Evolutionary conservation across 805 yeast species (phyloP).

Genomic region (Spencermartinsiella europaea): DNA sequence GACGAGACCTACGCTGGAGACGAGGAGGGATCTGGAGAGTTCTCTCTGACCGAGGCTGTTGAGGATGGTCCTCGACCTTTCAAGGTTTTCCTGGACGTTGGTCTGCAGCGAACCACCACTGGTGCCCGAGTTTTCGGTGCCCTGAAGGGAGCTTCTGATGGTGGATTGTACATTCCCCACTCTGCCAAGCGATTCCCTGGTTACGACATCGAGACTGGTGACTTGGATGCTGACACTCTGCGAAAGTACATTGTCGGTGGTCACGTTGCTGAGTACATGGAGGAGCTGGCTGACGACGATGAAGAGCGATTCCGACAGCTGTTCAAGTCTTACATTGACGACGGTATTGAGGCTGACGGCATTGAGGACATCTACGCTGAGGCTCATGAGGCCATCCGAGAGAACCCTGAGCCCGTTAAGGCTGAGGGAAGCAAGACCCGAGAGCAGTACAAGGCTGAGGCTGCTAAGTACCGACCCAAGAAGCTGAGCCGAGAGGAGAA

Average conservation of each 20-base stretch:
- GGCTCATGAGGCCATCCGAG: conserved; percentile 97
- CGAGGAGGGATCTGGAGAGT: conserved; percentile 99
- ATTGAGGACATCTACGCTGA: conserved; percentile 91
- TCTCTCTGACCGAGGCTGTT: conserved; percentile 95
- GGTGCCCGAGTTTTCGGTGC: conserved; percentile 99
- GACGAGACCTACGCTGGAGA: conserved; percentile 98
- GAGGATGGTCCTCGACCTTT: conserved; percentile 99
- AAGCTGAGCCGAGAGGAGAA: conserved; percentile 92
- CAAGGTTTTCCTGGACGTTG: conserved; percentile 98
- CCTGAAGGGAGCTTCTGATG: conserved; percentile 99
- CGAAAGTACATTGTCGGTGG: conserved; percentile 99
- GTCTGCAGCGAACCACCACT: conserved; percentile 99
- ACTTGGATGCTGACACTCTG: conserved; percentile 93
- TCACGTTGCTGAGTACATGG: conserved; percentile 99
- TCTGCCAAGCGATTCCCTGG: conserved; percentile 99
- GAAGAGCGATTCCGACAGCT: conserved; percentile 97
- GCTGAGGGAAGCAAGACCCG: conserved; percentile 83
- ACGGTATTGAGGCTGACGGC: conserved; percentile 95
- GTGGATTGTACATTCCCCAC: conserved; percentile 99
- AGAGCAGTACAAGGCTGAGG: conserved; percentile 96
- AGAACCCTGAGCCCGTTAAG: conserved; percentile 85
- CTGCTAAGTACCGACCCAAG: conserved; percentile 83
- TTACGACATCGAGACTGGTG: conserved; percentile 98
- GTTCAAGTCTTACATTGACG: conserved; percentile 94
- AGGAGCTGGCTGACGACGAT: conserved; percentile 99